Evolutionary conservation across 2,329 filamentous ascomycete genomes (phyloP), one percentile per base, ranked within the genome.

Genomic region (Lasiodiplodia sp.): DNA sequence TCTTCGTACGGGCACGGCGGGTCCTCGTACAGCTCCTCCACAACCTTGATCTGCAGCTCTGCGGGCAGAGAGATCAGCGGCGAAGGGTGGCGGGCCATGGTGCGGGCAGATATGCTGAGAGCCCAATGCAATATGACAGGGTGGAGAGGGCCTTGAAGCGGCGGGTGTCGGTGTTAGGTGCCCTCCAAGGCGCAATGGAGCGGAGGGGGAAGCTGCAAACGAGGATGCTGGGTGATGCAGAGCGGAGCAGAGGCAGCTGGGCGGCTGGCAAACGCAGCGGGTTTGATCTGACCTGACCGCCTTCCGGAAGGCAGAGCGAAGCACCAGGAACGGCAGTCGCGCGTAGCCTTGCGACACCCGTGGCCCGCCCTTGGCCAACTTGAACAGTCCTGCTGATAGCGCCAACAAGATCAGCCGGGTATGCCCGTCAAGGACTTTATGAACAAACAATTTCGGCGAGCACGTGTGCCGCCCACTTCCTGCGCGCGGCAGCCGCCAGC

Each of bases 41-140:
- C 68, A 28, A 71, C 66, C 58, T 70, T 69, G 38, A 66, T 68
- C n/a, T 69, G 69, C 44, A 71, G 65, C 51, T 71, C 70, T 6
- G 65, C 52, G 3, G 70, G 70, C 18, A 71, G 69, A 37, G 63
- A 47, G 37, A 70, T 44, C 53, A 71, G 47, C n/a, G 12, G 44
- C 18, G 60, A 52, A 31, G 44, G 28, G 44, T 16, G 60, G 18
- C 38, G 60, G 12, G 18, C 11, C 60, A 64, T 64, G 44, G 31
- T 14, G 47, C 25, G 25, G 37, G 60, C 10, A 4, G 38, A n/a
- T 18, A 5, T 18, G 47, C 5, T 21, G 12, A 25, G n/a, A 14
- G 21, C 18, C 18, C 60, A 38, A 52, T 52, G n/a, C 25, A 18
- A 21, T 12, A 7, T 14, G 40, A 10, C 5, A 7, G 23, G 28